Conservation (phyloP, 306 rosid species). For the Cucumis hystrix region DNA sequence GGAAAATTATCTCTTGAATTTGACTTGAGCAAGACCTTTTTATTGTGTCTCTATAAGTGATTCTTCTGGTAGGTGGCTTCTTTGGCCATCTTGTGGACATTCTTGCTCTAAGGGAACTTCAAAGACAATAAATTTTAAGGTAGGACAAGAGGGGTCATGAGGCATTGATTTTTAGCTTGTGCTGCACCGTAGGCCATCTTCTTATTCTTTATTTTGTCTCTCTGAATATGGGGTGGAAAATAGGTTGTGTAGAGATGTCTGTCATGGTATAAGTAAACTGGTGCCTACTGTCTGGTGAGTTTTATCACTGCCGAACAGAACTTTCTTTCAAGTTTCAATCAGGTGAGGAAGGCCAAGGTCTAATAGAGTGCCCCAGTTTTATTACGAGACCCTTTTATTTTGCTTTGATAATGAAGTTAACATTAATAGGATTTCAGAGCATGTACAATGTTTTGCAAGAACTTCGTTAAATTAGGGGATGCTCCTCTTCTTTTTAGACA, state of each 20-base stretch:
- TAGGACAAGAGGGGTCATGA: neutral
- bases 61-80: neutral
- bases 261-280: neutral
- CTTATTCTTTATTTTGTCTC: neutral
- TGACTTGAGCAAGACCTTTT: neutral
- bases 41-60: neutral
- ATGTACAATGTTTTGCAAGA: neutral
- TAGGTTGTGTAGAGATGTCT: neutral
- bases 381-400: neutral
- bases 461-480: neutral
- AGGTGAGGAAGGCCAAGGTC: neutral
- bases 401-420: neutral
- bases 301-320: neutral
- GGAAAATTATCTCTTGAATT: neutral
- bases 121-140: neutral
- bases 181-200: neutral
- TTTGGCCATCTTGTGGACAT: neutral
- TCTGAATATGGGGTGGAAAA: neutral
- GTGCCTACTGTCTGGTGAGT: neutral
- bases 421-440: neutral
- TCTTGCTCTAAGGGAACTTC: neutral
- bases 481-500: neutral
- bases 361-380: neutral
- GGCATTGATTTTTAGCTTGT: neutral
- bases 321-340: neutral